phyloP scores from a whole-genome alignment of 2,329 filamentous ascomycete genomes.

The Colletotrichum higginsianum region DNA sequence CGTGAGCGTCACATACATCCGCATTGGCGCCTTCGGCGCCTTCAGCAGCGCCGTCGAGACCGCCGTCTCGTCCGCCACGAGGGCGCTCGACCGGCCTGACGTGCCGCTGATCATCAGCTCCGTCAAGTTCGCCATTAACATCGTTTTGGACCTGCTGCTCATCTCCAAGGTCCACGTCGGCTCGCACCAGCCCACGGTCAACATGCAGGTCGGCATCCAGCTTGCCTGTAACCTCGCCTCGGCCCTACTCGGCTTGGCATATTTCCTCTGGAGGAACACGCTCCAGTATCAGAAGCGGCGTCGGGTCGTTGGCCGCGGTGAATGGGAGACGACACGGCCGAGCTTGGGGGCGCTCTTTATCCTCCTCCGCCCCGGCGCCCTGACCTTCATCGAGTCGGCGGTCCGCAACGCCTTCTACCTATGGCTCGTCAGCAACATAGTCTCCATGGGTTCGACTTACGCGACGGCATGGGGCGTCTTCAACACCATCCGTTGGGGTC shows the following conservation, averaged over 20 bases:
- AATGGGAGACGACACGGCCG: conserved; percentile 50
- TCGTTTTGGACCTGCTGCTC: conserved; percentile 75
- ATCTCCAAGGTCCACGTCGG: conserved; percentile 77
- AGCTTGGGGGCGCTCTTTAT: conserved; percentile 62
- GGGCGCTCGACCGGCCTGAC: conserved; percentile 78
- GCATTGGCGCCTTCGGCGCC: conserved; percentile 74
- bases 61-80: conserved; percentile 72
- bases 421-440: conserved; percentile 77
- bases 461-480: conserved; percentile 83
- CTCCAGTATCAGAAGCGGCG: conserved; percentile 40
- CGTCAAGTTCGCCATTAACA: conserved; percentile 76
- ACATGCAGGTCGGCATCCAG: conserved; percentile 75
- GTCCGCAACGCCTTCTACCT: conserved; percentile 79
- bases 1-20: conserved; percentile 74
- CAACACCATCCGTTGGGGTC: conserved; percentile 80
- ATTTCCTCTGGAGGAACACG: conserved; percentile 68
- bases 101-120: conserved; percentile 77
- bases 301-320: conserved; percentile 9
- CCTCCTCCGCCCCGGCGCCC: conserved; percentile 69
- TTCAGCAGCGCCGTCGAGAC: conserved; percentile 75
- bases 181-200: conserved; percentile 68
- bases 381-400: conserved; percentile 76
- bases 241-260: conserved; percentile 69
- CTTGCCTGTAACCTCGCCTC: conserved; percentile 72
- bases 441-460: conserved; percentile 74